Conservation (phyloP, 257 asterid genomes). For the Ehretia macrophylla region DNA sequence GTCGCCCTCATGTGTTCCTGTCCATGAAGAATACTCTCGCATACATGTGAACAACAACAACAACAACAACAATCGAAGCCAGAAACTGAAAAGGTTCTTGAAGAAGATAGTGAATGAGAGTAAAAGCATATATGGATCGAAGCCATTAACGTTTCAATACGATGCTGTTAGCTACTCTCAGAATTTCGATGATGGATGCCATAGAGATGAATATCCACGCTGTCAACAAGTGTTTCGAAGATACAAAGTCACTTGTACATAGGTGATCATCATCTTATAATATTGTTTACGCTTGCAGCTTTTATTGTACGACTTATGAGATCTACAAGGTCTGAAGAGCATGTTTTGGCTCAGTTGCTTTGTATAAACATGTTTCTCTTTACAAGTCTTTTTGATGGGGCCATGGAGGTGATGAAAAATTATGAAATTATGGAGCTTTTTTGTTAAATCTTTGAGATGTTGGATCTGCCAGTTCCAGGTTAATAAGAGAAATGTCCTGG, state of each 20-base stretch:
- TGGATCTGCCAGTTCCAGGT: no score
- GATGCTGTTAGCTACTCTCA: constrained; percentile 79
- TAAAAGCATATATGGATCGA: constrained; percentile 45
- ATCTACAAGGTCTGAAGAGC: background rate
- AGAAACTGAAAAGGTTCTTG: constrained; percentile 43
- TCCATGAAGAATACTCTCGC: constrained; percentile 67
- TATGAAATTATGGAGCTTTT: no score
- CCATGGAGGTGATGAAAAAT: no score
- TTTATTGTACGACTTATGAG: no score
- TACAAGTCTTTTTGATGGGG: no score
- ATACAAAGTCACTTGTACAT: constrained; percentile 22
- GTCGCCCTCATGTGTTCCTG: constrained; percentile 78
- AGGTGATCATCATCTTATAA: background rate
- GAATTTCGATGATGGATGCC: constrained; percentile 77
- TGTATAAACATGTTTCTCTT: no score
- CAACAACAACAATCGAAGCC: constrained; percentile 22
- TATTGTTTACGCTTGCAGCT: no score
- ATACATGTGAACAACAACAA: constrained; percentile 17
- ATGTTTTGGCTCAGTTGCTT: background rate
- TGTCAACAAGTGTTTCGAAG: constrained; percentile 21
- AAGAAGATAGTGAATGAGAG: constrained; percentile 56
- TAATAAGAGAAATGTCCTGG: no score
- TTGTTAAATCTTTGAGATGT: no score
- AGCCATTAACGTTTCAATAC: constrained; percentile 50
- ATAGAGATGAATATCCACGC: constrained; percentile 31